Percentiles rank a stretch among this genome's conserved stretches.
Evolutionary conservation across 306 rosid species (phyloP).

Genomic region (Castanea sativa): DNA sequence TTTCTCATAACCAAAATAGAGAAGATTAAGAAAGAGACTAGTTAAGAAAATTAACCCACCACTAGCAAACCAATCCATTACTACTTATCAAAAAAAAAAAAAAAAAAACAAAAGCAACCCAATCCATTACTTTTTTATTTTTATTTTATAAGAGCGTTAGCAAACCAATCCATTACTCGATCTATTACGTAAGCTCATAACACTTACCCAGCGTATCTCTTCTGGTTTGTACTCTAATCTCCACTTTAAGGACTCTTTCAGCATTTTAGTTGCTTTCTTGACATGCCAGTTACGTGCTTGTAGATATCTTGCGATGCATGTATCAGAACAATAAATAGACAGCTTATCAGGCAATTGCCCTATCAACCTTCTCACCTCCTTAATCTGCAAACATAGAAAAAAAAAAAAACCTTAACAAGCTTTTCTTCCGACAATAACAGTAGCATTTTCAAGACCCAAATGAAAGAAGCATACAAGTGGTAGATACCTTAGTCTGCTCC

Average conservation of each 20-base stretch:
- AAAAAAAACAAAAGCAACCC: too few relatives aligned
- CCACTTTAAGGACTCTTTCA: constrained; percentile 79
- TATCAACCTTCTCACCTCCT: constrained; percentile 68
- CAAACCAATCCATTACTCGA: too few relatives aligned
- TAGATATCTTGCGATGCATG: constrained; percentile 67
- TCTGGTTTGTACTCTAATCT: constrained; percentile 77
- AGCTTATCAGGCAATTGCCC: constrained; percentile 64
- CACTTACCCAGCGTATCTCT: constrained; percentile 84
- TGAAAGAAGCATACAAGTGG: not conserved
- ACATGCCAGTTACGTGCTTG: constrained; percentile 89
- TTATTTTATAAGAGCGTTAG: too few relatives aligned
- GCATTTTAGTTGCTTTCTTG: constrained; percentile 85
- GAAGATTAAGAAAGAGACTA: too few relatives aligned
- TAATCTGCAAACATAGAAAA: constrained; percentile 48
- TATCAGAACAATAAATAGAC: constrained; percentile 71
- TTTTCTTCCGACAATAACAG: constrained; percentile 10
- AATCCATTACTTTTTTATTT: too few relatives aligned
- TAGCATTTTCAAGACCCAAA: constrained; percentile 4
- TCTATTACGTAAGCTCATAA: not conserved
- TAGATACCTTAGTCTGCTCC: constrained; percentile 65
- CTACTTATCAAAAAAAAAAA: too few relatives aligned
- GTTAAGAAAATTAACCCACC: too few relatives aligned
- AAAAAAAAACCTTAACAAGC: not conserved
- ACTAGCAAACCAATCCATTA: too few relatives aligned
- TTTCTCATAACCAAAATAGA: too few relatives aligned